Conservation (phyloP, 2,329 filamentous ascomycete genomes). For the Xylaria sp. region DNA sequence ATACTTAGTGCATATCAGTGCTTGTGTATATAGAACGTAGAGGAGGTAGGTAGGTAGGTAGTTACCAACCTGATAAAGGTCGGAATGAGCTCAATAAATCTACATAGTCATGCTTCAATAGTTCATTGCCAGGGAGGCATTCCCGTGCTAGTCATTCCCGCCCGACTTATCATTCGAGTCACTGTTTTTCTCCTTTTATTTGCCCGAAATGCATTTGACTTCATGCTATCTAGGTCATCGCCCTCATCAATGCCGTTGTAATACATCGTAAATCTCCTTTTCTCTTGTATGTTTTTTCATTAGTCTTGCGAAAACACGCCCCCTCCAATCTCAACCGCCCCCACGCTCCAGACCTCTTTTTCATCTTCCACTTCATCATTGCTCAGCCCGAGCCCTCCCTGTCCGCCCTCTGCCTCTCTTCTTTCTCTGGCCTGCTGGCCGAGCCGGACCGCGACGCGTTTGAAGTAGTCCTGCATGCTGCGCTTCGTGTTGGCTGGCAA, state of each 20-base stretch:
- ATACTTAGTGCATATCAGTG: no score
- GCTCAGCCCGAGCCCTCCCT: conserved; percentile 81
- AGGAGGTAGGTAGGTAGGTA: no score
- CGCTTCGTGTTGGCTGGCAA: conserved; percentile 77
- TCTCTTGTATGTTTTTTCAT: not conserved
- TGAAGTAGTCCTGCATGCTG: conserved; percentile 97
- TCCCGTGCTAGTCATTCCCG: no score
- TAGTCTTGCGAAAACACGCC: conserved; percentile 58
- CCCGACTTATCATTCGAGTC: not conserved
- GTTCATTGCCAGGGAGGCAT: no score
- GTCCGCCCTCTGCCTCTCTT: conserved; percentile 87
- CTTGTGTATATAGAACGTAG: no score
- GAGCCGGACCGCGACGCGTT: conserved; percentile 83
- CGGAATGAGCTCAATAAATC: no score
- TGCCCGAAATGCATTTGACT: not conserved
- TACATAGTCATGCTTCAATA: no score
- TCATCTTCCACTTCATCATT: conserved; percentile 95
- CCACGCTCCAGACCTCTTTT: conserved; percentile 93
- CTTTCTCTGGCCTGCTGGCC: conserved; percentile 88
- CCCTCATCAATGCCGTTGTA: not conserved
- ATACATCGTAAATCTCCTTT: no score
- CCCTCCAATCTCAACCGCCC: conserved; percentile 78
- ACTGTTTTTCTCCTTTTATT: not conserved
- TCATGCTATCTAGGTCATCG: conserved; percentile 1
- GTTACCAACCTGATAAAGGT: no score